These are phyloP conservation scores for Omphalotus olearius DNA, from an alignment of 1,284 basidiomycete species.

Conservation along the genomic window DNA sequence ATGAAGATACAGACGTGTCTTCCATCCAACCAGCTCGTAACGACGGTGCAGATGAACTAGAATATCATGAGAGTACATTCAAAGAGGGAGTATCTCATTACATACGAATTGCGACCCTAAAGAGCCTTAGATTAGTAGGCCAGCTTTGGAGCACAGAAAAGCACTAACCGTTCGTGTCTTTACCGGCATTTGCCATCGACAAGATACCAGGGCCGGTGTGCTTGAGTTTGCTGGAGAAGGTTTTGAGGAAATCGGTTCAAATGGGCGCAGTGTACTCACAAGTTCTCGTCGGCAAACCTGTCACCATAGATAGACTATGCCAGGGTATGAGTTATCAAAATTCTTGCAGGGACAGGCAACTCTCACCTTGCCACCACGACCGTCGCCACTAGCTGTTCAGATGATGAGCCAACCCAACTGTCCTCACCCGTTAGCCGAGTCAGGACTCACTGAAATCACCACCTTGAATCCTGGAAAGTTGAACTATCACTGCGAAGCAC, in stretches of 20 bases:
- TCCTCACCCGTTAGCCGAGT: background rate
- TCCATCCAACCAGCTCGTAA: slow-evolving; percentile 75
- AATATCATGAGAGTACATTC: slow-evolving; percentile 12
- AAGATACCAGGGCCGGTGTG: slow-evolving; percentile 83
- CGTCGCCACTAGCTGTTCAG: slow-evolving; percentile 77
- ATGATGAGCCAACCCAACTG: background rate
- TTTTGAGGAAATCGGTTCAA: background rate
- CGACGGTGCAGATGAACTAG: slow-evolving; percentile 80
- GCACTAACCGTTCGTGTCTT: slow-evolving; percentile 73
- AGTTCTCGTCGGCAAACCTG: slow-evolving; percentile 96
- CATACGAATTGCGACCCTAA: slow-evolving; percentile 81
- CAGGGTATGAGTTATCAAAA: background rate
- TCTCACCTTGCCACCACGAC: slow-evolving; percentile 84
- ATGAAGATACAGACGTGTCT: slow-evolving; percentile 51
- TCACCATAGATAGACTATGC: slow-evolving; percentile 85
- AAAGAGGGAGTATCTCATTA: slow-evolving; percentile 11
- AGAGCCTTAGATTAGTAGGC: slow-evolving; percentile 17
- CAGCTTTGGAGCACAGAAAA: background rate
- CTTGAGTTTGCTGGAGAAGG: slow-evolving; percentile 70
- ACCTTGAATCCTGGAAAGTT: slow-evolving; percentile 72
- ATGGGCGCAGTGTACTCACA: slow-evolving; percentile 45
- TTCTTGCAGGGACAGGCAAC: background rate
- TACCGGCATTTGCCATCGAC: slow-evolving; percentile 93
- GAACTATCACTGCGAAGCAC: background rate
- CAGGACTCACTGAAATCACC: slow-evolving; percentile 78